Evolutionary conservation across 2,329 filamentous ascomycete genomes (phyloP), one percentile per base, ranked within the genome.

Genomic region (Monosporascus sp.): DNA sequence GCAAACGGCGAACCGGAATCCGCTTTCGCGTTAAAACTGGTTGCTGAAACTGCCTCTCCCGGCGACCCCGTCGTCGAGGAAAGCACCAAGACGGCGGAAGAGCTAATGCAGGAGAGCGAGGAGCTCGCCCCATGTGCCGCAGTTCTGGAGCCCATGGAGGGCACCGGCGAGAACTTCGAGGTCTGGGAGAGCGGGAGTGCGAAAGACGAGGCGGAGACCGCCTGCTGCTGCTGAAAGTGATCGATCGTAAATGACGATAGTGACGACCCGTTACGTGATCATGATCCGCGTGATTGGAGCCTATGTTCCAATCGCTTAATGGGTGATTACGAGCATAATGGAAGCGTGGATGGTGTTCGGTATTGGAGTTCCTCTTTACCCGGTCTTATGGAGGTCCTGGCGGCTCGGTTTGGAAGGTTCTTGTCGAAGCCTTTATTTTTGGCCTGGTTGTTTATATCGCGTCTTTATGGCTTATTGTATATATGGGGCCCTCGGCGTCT

Each of bases 111-210:
- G 37, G 66, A 65, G 53, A 58, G 59, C 9, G 64, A 70, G 18
- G 67, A 71, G 35, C 63, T 68, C 1, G 69, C 72, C 5, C 68
- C 72, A 26, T 71, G 74, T 50, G 78, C 78, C 2, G 74, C 77
- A 2, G 63, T 80, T 2, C 68, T 85, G 15, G 68, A 79, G 51
- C 78, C 80, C 1, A 74, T 86, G 5, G 80, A 85, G 51, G 82
- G 79, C 47, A 79, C 80, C 0, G 81, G 78, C 41, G 80, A 84
- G 60, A 77, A 71, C 65, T 83, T 89, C 62, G 84, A 87, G 61
- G 76, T 89, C 17, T 89, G 86, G 85, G 86, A 89, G 69, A 88
- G 85, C 64, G 79, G 77, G 26, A 88, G 84, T 67, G 78, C 79
- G 26, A 81, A 82, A 58, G 86, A 83, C 48, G 85, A 82, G 52